Evolutionary conservation across 2,329 filamentous ascomycete species (phyloP).

Genomic region (Kalaharituber pfeilii): DNA sequence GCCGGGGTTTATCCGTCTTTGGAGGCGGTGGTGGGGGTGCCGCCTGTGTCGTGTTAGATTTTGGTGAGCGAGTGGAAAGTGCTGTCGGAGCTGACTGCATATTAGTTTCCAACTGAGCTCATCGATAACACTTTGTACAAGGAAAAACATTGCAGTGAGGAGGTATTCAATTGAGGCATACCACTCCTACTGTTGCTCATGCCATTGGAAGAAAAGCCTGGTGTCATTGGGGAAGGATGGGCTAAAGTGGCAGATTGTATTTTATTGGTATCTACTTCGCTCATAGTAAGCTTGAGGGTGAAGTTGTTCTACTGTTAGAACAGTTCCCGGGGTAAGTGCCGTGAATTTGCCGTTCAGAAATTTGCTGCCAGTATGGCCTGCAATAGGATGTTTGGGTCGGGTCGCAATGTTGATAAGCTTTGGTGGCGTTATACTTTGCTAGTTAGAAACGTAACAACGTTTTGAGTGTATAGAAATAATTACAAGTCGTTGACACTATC

Average conservation of each 20-base stretch:
- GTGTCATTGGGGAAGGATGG: background rate
- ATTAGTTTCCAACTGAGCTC: background rate
- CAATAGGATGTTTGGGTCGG: too few relatives aligned
- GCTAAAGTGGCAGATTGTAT: background rate
- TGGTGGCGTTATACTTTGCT: too few relatives aligned
- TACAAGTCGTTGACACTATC: too few relatives aligned
- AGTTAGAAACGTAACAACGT: too few relatives aligned
- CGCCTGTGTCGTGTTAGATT: constrained; percentile 12
- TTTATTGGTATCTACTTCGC: background rate
- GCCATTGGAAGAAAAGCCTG: background rate
- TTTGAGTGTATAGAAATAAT: too few relatives aligned
- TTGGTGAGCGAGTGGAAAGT: constrained; percentile 1
- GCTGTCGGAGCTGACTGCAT: background rate
- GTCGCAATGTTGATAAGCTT: too few relatives aligned
- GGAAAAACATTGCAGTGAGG: background rate
- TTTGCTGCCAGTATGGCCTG: too few relatives aligned
- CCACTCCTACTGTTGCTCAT: constrained; percentile 1
- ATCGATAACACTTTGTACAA: too few relatives aligned
- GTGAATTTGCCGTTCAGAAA: too few relatives aligned
- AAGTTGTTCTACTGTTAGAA: too few relatives aligned
- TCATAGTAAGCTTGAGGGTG: background rate
- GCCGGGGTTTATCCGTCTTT: constrained; percentile 93
- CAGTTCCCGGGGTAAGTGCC: too few relatives aligned
- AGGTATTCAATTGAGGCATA: constrained; percentile 3
- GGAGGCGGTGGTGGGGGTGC: constrained; percentile 48